A percentile compares a stretch with the other conserved stretches of the same genome.
phyloP scores from a whole-genome alignment of 129 eudicot genomes.

The Escallonia herrerae region DNA sequence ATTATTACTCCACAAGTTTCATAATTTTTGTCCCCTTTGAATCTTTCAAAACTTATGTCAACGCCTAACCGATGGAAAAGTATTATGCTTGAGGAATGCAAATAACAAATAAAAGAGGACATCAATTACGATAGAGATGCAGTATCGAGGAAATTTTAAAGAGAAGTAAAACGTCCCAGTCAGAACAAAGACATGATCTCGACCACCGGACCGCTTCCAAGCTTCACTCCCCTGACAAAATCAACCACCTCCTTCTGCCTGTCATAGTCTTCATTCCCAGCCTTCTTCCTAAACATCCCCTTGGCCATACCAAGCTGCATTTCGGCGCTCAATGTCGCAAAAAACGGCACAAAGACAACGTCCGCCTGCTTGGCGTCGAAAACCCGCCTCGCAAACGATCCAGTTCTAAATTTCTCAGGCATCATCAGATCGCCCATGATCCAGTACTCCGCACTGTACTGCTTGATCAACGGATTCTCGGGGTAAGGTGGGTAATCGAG shows the following conservation, averaged over 20 bases:
- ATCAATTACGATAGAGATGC: too few species aligned
- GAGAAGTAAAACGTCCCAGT: conserved; percentile 47
- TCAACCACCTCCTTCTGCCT: conserved; percentile 85
- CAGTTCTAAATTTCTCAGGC: conserved; percentile 36
- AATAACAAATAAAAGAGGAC: too few species aligned
- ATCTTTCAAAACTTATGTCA: too few species aligned
- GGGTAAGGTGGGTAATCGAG: conserved; percentile 49
- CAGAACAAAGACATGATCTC: conserved; percentile 88
- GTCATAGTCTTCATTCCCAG: conserved; percentile 75
- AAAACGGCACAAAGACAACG: conserved; percentile 87
- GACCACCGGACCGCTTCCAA: conserved; percentile 86
- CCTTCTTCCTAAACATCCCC: conserved; percentile 67
- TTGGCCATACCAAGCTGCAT: conserved; percentile 68
- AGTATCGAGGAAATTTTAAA: neutral
- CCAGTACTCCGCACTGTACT: conserved; percentile 98
- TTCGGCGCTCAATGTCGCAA: conserved; percentile 90
- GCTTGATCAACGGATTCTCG: conserved; percentile 86
- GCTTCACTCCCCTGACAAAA: conserved; percentile 64
- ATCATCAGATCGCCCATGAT: conserved; percentile 80
- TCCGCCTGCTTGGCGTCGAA: conserved; percentile 54
- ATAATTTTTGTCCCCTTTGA: too few species aligned
- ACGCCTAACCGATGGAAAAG: too few species aligned
- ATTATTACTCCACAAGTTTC: too few species aligned
- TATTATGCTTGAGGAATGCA: too few species aligned
- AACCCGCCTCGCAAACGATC: conserved; percentile 79